phyloP scores from a whole-genome alignment of 106 monocot genomes.

The Amphibolis antarctica region DNA sequence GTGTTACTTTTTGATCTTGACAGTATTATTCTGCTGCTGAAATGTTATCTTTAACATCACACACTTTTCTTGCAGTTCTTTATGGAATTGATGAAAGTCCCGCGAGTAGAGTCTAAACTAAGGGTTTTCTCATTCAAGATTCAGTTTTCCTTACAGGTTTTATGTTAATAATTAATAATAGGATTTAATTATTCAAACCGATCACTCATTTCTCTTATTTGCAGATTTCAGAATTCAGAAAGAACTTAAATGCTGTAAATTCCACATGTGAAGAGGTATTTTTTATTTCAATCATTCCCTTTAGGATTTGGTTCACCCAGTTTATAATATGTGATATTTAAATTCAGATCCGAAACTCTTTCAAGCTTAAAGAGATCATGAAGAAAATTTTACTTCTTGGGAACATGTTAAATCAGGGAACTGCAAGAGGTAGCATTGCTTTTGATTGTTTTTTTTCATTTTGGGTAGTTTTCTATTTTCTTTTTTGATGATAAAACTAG shows the following conservation, averaged over 20 bases:
- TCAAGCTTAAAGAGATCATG: conserved; percentile 88
- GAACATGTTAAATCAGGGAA: conserved; percentile 89
- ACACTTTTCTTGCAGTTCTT: conserved; percentile 35
- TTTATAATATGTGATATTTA: not conserved
- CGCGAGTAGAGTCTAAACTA: conserved; percentile 64
- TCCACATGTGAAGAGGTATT: conserved; percentile 75
- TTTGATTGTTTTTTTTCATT: not conserved
- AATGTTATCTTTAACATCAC: not conserved
- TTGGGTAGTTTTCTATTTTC: not conserved
- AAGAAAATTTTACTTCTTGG: conserved; percentile 84
- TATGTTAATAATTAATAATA: not conserved
- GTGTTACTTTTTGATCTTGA: too few species aligned
- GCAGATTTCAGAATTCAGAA: conserved; percentile 65
- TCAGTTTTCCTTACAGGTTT: conserved; percentile 55
- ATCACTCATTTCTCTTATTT: conserved; percentile 5
- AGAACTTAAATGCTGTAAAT: conserved; percentile 45
- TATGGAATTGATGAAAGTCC: conserved; percentile 71
- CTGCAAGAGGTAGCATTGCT: conserved; percentile 59
- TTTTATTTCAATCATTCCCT: not conserved
- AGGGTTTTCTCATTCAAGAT: conserved; percentile 69
- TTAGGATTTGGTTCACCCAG: not conserved
- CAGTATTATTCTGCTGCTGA: not conserved
- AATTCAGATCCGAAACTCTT: conserved; percentile 58
- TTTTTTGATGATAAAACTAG: not conserved
- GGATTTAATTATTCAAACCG: not conserved